Percentiles rank a stretch among this genome's conserved stretches.
These are phyloP conservation scores for Dictyophora rubrovolvata DNA, from an alignment of 768 basidiomycete species.

Conservation along the genomic window DNA sequence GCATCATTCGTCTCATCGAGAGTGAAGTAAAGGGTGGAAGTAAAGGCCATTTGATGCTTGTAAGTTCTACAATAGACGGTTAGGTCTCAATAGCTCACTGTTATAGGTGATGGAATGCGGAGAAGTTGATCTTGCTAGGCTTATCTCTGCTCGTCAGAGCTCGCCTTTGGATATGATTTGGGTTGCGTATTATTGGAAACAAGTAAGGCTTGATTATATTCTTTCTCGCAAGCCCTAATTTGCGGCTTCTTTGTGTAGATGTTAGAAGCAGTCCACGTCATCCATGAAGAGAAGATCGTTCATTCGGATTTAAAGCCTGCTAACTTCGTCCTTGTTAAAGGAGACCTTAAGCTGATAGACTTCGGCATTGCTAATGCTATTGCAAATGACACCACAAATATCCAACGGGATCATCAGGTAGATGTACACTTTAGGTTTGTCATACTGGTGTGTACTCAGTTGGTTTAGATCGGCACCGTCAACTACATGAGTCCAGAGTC, in stretches of 20 bases:
- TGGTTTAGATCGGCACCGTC: slow-evolving; percentile 76
- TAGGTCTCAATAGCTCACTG: not conserved
- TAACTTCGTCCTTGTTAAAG: slow-evolving; percentile 93
- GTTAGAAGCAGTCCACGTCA: slow-evolving; percentile 96
- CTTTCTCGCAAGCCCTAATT: not conserved
- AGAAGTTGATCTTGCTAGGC: slow-evolving; percentile 72
- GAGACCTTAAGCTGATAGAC: slow-evolving; percentile 93
- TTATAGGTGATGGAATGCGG: slow-evolving; percentile 83
- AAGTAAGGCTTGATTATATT: slow-evolving; percentile 41
- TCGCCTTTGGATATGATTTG: slow-evolving; percentile 87
- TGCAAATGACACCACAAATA: slow-evolving; percentile 97
- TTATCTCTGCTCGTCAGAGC: slow-evolving; percentile 77
- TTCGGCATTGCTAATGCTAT: slow-evolving; percentile 99
- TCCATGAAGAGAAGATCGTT: slow-evolving; percentile 97
- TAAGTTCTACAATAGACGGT: not conserved
- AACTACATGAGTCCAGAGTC: slow-evolving; percentile 99
- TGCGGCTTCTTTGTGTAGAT: slow-evolving; percentile 45
- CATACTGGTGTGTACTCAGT: not conserved
- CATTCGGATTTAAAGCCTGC: slow-evolving; percentile 98
- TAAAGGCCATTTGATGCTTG: slow-evolving; percentile 65
- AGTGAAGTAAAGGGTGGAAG: slow-evolving; percentile 76
- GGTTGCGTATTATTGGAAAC: slow-evolving; percentile 94
- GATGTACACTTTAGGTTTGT: slow-evolving; percentile 6
- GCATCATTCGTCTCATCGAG: slow-evolving; percentile 87
- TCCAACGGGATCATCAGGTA: slow-evolving; percentile 92